These are phyloP conservation scores for Oryza glumipatula DNA, from an alignment of 176 grass and related monocot genomes.

Conservation along the genomic window DNA sequence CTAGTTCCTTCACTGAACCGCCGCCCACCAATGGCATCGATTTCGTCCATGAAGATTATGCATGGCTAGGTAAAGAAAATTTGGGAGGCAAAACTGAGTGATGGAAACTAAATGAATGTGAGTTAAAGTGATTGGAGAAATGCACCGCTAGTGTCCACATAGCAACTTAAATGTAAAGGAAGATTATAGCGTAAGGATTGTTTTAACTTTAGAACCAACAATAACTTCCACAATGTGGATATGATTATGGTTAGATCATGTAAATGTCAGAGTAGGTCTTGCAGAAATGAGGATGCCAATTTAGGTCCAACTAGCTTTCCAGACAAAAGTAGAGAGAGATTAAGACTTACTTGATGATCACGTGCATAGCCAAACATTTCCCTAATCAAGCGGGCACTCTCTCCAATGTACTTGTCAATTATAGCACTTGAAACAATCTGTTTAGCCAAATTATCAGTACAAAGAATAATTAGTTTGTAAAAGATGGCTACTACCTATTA, in stretches of 20 bases:
- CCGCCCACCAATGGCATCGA: constrained; percentile 95
- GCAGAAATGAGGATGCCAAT: neutral
- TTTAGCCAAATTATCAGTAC: constrained; percentile 27
- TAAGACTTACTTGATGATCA: constrained; percentile 85
- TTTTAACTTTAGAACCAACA: neutral
- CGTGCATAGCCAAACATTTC: constrained; percentile 98
- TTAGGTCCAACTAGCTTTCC: constrained; percentile 24
- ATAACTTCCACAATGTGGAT: neutral
- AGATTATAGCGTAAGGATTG: constrained; percentile 14
- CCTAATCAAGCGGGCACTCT: constrained; percentile 97
- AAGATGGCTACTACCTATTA: constrained; percentile 3
- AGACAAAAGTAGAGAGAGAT: neutral
- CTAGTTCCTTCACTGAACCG: constrained; percentile 99
- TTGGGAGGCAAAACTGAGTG: neutral
- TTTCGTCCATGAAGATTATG: constrained; percentile 99
- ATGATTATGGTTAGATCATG: constrained; percentile 5
- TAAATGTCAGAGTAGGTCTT: neutral
- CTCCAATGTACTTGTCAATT: constrained; percentile 99
- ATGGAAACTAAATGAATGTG: neutral
- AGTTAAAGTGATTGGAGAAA: neutral
- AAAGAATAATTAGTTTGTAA: constrained; percentile 10
- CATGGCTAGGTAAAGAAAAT: constrained; percentile 70
- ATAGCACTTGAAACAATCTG: constrained; percentile 99
- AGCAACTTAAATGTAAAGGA: constrained; percentile 8
- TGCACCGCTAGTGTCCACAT: neutral